These are phyloP conservation scores for Trichoderma atroviride DNA, from an alignment of 2,329 filamentous ascomycete species.

Conservation along the genomic window DNA sequence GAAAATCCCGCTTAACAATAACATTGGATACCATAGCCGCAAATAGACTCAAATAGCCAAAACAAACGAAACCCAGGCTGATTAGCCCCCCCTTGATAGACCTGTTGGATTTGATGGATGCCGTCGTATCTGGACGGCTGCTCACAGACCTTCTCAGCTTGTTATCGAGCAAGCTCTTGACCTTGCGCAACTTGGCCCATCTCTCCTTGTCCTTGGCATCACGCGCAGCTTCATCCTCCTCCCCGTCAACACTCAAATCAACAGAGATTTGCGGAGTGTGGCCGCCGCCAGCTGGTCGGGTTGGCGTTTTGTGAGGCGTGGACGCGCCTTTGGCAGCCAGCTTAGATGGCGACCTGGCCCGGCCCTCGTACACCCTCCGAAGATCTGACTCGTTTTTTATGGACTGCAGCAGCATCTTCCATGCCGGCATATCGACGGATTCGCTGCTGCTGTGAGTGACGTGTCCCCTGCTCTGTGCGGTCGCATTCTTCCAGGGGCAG, in stretches of 20 bases:
- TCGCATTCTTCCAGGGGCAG: constrained; percentile 74
- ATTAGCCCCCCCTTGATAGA: constrained; percentile 21
- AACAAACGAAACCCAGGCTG: not conserved
- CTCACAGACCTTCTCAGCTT: constrained; percentile 53
- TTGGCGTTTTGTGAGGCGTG: constrained; percentile 26
- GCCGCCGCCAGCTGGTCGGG: not conserved
- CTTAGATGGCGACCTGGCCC: constrained; percentile 34
- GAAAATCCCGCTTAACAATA: not conserved
- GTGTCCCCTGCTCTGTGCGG: constrained; percentile 56
- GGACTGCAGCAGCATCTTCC: constrained; percentile 57
- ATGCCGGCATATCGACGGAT: constrained; percentile 50
- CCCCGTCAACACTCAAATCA: constrained; percentile 28
- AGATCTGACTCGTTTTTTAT: constrained; percentile 62
- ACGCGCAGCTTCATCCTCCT: constrained; percentile 49
- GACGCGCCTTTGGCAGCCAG: constrained; percentile 32
- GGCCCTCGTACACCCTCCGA: constrained; percentile 43
- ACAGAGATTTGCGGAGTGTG: constrained; percentile 22
- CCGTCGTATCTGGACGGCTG: constrained; percentile 47
- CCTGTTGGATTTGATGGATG: constrained; percentile 32
- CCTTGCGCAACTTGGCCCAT: constrained; percentile 70
- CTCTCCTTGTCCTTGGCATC: constrained; percentile 69
- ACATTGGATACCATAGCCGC: not conserved
- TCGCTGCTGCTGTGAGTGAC: constrained; percentile 39
- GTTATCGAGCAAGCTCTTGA: constrained; percentile 71
- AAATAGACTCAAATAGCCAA: not conserved